phyloP scores from a whole-genome alignment of 495 filamentous ascomycete species.

The Sabuloglossum arenarium region DNA sequence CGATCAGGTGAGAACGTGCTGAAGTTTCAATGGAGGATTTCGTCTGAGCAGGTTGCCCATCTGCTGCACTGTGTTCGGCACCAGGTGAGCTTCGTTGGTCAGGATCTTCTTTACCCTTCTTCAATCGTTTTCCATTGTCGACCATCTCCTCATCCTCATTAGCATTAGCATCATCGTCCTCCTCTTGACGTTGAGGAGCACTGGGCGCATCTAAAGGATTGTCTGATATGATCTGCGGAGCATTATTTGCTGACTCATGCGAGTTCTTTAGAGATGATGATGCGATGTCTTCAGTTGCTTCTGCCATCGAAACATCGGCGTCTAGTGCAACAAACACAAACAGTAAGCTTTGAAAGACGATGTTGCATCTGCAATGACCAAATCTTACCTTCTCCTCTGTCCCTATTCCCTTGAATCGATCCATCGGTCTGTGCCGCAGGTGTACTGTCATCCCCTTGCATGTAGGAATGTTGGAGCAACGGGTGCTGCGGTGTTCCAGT shows the following conservation, averaged over 20 bases:
- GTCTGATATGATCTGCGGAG: slow-evolving; percentile 40
- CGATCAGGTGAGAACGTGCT: slow-evolving; percentile 74
- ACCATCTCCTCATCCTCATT: slow-evolving; percentile 72
- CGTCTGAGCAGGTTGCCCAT: slow-evolving; percentile 30
- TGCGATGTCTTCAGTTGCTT: slow-evolving; percentile 17
- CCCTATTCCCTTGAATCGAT: slow-evolving; percentile 1
- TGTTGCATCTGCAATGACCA: neutral
- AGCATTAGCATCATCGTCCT: slow-evolving; percentile 26
- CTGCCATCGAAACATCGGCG: slow-evolving; percentile 35
- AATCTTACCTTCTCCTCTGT: slow-evolving; percentile 8
- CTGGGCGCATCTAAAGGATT: slow-evolving; percentile 73
- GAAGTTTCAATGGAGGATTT: slow-evolving; percentile 70
- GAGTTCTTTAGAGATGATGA: slow-evolving; percentile 27
- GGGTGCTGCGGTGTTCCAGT: slow-evolving; percentile 9
- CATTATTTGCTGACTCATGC: slow-evolving; percentile 17
- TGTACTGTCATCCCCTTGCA: neutral
- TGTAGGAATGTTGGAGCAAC: neutral
- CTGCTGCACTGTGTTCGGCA: slow-evolving; percentile 18
- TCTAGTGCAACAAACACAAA: neutral
- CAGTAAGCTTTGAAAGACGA: neutral
- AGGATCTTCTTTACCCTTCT: slow-evolving; percentile 26
- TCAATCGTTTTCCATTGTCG: slow-evolving; percentile 23
- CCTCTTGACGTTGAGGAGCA: slow-evolving; percentile 31
- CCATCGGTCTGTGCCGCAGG: slow-evolving; percentile 1
- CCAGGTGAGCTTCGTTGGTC: neutral